A percentile compares a stretch with the other conserved stretches of the same genome.
These are phyloP conservation scores for Yamadazyma aaseri DNA, from an alignment of 1,139 yeast species.

Conservation along the genomic window DNA sequence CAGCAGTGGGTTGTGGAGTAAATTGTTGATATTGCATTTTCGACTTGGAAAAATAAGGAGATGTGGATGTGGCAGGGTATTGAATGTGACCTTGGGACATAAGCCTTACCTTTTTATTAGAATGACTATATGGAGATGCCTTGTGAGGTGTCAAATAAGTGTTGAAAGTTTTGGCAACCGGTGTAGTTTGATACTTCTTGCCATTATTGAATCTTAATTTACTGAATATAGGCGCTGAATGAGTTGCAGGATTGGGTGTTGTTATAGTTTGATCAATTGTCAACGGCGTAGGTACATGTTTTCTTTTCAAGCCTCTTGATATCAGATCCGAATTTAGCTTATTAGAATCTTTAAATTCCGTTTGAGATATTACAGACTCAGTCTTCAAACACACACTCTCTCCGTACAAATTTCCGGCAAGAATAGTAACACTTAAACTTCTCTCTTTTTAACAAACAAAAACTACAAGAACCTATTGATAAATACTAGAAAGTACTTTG, in stretches of 20 bases:
- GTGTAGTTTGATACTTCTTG: conserved; percentile 12
- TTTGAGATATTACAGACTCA: too few species aligned
- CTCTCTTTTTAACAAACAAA: background rate
- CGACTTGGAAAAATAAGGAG: conserved; percentile 13
- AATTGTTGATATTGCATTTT: conserved; percentile 13
- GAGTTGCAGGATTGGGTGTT: conserved; percentile 6
- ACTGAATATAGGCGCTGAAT: conserved; percentile 29
- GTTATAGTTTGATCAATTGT: conserved; percentile 18
- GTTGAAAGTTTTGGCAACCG: conserved; percentile 13
- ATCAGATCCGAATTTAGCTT: background rate
- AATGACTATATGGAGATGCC: conserved; percentile 14
- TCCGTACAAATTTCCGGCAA: background rate
- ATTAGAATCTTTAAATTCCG: too few species aligned
- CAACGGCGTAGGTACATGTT: conserved; percentile 47
- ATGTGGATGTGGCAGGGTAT: conserved; percentile 9
- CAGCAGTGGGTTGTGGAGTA: conserved; percentile 18
- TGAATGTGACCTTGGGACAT: conserved; percentile 4
- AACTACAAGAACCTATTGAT: too few species aligned
- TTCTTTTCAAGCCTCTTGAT: conserved; percentile 40
- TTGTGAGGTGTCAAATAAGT: conserved; percentile 19
- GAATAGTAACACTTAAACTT: background rate
- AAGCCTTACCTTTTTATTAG: conserved; percentile 9
- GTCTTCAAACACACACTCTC: conserved; percentile 3
- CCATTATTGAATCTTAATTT: conserved; percentile 10
- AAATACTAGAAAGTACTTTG: too few species aligned